Conservation (phyloP, 495 filamentous ascomycete genomes). For the Rostrohypoxylon terebratum region DNA sequence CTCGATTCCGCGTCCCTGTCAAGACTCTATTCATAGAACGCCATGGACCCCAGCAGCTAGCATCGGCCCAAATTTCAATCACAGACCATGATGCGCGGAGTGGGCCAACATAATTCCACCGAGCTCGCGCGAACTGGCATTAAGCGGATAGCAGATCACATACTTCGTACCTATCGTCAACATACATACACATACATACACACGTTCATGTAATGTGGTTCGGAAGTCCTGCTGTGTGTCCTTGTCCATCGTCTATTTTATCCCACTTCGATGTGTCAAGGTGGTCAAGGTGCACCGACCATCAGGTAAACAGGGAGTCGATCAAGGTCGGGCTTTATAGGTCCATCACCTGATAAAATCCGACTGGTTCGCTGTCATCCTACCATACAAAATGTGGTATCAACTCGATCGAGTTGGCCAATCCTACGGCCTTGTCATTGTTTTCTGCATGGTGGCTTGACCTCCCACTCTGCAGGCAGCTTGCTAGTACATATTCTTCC, state of each 20-base stretch:
- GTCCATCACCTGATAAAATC: slow-evolving; percentile 36
- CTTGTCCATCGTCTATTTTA: slow-evolving; percentile 2
- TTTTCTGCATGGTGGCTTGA: slow-evolving; percentile 17
- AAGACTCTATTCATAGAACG: slow-evolving; percentile 45
- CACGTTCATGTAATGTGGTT: background rate
- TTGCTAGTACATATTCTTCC: slow-evolving; percentile 27
- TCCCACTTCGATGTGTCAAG: slow-evolving; percentile 1
- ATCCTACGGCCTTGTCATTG: slow-evolving; percentile 30
- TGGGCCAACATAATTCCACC: slow-evolving; percentile 21
- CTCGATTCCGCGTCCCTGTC: slow-evolving; percentile 38
- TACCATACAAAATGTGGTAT: slow-evolving; percentile 29
- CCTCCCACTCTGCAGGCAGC: slow-evolving; percentile 32
- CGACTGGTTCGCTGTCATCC: slow-evolving; percentile 32
- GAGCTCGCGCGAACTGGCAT: slow-evolving; percentile 13
- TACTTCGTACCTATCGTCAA: too few species aligned
- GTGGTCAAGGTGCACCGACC: slow-evolving; percentile 4
- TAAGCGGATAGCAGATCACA: slow-evolving; percentile 14
- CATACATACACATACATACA: slow-evolving; percentile 12
- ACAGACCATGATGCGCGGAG: slow-evolving; percentile 38
- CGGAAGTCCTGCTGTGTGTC: slow-evolving; percentile 6
- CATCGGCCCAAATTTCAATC: slow-evolving; percentile 25
- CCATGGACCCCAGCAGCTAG: slow-evolving; percentile 28
- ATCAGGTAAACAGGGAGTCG: slow-evolving; percentile 20
- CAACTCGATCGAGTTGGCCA: slow-evolving; percentile 33
- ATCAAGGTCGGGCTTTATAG: slow-evolving; percentile 27